Percentiles rank a stretch among this genome's conserved stretches.
phyloP scores from a whole-genome alignment of 2,329 filamentous ascomycete genomes.

The Hymenoscyphus infarciens region DNA sequence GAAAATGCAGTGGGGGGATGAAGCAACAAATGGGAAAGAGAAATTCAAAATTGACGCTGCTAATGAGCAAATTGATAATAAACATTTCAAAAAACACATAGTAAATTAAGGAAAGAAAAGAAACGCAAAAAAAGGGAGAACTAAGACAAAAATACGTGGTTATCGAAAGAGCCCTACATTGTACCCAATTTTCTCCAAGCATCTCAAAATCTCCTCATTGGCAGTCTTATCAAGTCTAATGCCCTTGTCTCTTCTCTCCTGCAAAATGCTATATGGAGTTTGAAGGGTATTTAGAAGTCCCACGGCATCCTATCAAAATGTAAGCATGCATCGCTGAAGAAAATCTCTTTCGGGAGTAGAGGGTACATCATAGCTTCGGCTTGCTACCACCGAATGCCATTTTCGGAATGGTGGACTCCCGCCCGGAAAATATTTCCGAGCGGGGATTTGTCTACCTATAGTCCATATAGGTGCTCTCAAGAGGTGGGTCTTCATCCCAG shows the following conservation, averaged over 20 bases:
- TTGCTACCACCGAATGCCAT: background rate
- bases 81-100: background rate
- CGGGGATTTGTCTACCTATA: background rate
- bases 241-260: conserved; percentile 73
- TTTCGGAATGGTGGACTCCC: background rate
- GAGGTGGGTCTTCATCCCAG: conserved; percentile 1
- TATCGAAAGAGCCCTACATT: conserved; percentile 41
- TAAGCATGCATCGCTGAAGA: conserved; percentile 7
- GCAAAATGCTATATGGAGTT: conserved; percentile 77
- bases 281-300: conserved; percentile 85
- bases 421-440: background rate
- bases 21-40: no score
- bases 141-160: background rate
- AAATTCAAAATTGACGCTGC: no score
- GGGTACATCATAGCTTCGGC: conserved; percentile 17
- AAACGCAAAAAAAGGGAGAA: background rate
- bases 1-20: no score
- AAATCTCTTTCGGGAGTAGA: background rate
- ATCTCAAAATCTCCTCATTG: conserved; percentile 75
- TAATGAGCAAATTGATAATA: background rate
- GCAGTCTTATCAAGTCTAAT: conserved; percentile 65
- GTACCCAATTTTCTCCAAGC: conserved; percentile 75
- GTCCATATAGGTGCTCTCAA: background rate
- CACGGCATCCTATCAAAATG: conserved; percentile 73
- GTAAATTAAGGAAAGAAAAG: background rate